Evolutionary conservation across 768 basidiomycete genomes (phyloP).

Genomic region (Macrolepiota fuliginosa): DNA sequence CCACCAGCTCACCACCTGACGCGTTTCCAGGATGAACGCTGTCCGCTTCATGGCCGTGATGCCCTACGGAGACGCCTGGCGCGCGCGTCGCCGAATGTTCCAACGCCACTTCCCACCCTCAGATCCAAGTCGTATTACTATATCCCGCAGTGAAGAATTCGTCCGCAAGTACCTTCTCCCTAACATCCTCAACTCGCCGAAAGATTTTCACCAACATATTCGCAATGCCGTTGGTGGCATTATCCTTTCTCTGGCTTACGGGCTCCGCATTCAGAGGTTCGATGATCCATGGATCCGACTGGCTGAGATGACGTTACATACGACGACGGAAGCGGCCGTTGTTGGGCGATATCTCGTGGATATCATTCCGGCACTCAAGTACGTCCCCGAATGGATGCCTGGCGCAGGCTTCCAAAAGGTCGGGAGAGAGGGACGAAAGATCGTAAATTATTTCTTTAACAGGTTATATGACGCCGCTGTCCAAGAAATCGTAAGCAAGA

Average conservation of each 20-base stretch:
- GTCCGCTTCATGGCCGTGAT: constrained; percentile 36
- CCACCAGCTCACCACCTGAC: background rate
- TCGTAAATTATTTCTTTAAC: background rate
- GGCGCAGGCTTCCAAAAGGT: constrained; percentile 30
- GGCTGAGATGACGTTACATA: constrained; percentile 17
- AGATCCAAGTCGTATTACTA: constrained; percentile 15
- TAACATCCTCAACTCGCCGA: constrained; percentile 11
- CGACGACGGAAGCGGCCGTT: constrained; percentile 14
- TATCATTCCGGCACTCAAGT: constrained; percentile 20
- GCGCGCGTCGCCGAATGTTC: constrained; percentile 37
- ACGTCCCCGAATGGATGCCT: constrained; percentile 27
- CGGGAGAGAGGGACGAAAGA: constrained; percentile 22
- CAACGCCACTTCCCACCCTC: constrained; percentile 35
- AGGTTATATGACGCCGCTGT: constrained; percentile 9
- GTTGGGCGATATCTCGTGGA: constrained; percentile 21
- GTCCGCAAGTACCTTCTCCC: constrained; percentile 10
- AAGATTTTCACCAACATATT: constrained; percentile 10
- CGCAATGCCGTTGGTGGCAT: constrained; percentile 23
- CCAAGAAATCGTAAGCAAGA: constrained; percentile 1
- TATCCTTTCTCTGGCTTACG: constrained; percentile 24
- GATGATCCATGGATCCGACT: constrained; percentile 23
- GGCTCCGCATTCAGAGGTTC: constrained; percentile 20
- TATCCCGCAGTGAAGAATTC: constrained; percentile 7
- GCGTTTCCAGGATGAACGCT: constrained; percentile 35
- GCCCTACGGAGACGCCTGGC: constrained; percentile 40